Base-by-base conservation (phyloP, 2,329 filamentous ascomycete species). In the Fusarium lateritium region DNA sequence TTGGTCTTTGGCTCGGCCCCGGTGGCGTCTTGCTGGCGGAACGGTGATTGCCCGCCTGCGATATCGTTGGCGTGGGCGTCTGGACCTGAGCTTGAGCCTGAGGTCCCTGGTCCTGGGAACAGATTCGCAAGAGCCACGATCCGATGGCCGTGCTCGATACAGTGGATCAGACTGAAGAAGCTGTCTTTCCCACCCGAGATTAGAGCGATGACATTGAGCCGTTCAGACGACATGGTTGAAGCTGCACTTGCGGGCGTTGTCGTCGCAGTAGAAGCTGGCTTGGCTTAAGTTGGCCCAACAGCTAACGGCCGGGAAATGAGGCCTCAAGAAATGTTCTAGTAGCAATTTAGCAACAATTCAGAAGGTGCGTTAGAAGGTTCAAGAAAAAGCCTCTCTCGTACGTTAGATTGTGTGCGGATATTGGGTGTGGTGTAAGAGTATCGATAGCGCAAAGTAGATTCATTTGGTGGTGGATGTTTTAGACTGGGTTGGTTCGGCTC, bases 131-230 rank as follows among this genome's bases (percentile, higher is more conserved):
- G 84, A 9, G 96, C 96, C 51, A 98, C 88, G 46, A 99, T 84
- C 67, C 87, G 86, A 80, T 98, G 95, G 24, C 93, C 94, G 78
- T 97, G 92, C 62, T 89, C 88, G 70, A 94, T 84, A 80, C 94
- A 98, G 83, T 99, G 96, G 61, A 98, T 87, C 70, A 97, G 87
- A 21, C 93, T 95, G 83, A 92, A 98, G 79, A 99, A 91, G 70
- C 95, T 98, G 83, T 99, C 96, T 82, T 99, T 99, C 70, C 96
- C 96, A 63, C 96, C 96, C 21, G 96, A 99, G 69, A 99, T 91
- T 66, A 99, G 85, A 50, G 93, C 95, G 73, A 99, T 94, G 68
- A 98, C 94, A 72, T 94, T 91, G 69, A 91, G 82, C 65, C 81
- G 79, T 66, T 83, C 81, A 61, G 77, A 71, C 56, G 81, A 73